Evolutionary conservation across 2,329 filamentous ascomycete species (phyloP).

Genomic region (Aurifilum marmelostoma): DNA sequence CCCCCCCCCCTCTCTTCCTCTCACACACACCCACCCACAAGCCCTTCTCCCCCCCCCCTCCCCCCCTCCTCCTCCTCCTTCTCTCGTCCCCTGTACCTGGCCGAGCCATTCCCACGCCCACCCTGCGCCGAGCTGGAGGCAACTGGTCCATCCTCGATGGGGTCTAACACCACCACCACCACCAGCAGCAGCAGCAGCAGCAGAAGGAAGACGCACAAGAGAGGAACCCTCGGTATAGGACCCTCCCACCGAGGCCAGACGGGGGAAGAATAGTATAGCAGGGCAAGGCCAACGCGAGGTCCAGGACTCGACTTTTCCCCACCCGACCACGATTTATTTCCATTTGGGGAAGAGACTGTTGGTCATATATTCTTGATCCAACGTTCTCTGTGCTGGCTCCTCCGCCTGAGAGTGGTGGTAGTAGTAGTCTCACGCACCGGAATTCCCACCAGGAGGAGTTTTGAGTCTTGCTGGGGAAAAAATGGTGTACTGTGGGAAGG

Average conservation of each 20-base stretch:
- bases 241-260: constrained; percentile 7
- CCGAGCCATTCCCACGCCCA: background rate
- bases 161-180: constrained; percentile 5
- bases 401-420: background rate
- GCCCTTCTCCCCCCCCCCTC: no score
- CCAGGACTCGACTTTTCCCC: background rate
- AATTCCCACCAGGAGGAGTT: background rate
- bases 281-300: background rate
- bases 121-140: background rate
- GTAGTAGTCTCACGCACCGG: background rate
- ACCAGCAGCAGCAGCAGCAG: background rate
- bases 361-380: background rate
- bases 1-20: background rate
- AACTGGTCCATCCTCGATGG: background rate
- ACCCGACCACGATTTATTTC: constrained; percentile 5
- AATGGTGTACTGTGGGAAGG: constrained; percentile 63
- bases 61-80: no score
- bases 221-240: background rate
- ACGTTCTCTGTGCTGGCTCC: background rate
- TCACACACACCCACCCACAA: no score
- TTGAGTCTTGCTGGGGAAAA: constrained; percentile 12
- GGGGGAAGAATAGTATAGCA: background rate
- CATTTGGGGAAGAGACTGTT: constrained; percentile 2
- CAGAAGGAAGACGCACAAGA: constrained; percentile 8
- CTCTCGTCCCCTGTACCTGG: background rate